Base-by-base conservation (phyloP, 2,329 filamentous ascomycete species). In the Tolypocladium tropicale region DNA sequence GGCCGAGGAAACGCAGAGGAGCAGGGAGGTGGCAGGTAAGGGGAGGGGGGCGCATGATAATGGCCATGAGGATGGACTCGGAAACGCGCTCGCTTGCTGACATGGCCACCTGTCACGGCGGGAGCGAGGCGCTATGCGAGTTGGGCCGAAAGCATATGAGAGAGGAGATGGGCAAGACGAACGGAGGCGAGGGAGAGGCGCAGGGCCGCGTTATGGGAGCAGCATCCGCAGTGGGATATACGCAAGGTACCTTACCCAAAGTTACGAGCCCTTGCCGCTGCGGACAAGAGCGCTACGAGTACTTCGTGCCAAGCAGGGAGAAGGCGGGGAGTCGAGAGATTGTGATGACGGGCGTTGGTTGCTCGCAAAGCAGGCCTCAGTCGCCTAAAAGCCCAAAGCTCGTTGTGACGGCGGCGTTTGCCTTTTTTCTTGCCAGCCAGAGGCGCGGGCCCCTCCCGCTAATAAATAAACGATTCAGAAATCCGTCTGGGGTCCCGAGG, bases 401-500 rank as follows among this genome's bases (percentile, higher is more conserved):
- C 46, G 25, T 49, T 28, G 46, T 37, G 34, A 10, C 23, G 36
- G 16, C 36, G 51, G 51, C 51, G 51, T 52, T 37, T 52, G 51
- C 33, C 51, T 52, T 52, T 52, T 25, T 37, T 10, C 33, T 34
- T 25, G 21, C 23, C 51, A 37, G 33, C n/a, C n/a, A n/a, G n/a
- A 52, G 51, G 51, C 33, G 51, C 51, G 51, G 50, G 51, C 34
- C 51, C 51, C 36, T 52, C 48, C 50, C 55, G 55, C 53, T 48
- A 52, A 50, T 52, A 52, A 49, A 49, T 49, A 49, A 49, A 49
- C 46, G 46, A 33, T 36, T 34, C 49, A 49, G 46, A 49, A 49
- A 49, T 41, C 56, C 55, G 52, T 61, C 56, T 56, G 64, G 67
- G 68, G 68, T 67, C 64, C 63, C 66, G 67, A 59, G 56, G 59